phyloP scores from a whole-genome alignment of 371 early-diverging fungal species.

The Funneliformis caledonium region DNA sequence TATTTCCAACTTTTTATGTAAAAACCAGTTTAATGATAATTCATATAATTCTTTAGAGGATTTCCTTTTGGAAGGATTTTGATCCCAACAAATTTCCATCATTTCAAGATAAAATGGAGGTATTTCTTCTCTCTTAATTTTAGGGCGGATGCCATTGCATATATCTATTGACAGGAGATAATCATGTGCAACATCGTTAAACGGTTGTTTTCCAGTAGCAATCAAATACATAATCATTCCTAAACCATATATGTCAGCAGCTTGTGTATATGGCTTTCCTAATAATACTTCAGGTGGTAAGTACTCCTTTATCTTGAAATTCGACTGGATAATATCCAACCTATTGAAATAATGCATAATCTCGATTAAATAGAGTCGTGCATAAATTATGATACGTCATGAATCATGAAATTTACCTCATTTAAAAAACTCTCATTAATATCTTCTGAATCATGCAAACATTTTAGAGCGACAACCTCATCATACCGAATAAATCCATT shows the following conservation, averaged over 20 bases:
- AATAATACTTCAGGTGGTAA: slow-evolving; percentile 29
- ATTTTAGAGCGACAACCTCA: background rate
- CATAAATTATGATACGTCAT: background rate
- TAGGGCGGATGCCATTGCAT: slow-evolving; percentile 20
- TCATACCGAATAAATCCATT: background rate
- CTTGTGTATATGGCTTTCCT: background rate
- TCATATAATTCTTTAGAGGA: too few species aligned
- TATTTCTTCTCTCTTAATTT: background rate
- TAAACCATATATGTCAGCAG: slow-evolving; percentile 27
- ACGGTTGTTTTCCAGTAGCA: background rate
- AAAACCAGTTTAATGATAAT: too few species aligned
- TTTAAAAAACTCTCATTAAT: background rate
- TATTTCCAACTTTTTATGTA: too few species aligned
- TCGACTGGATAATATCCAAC: background rate
- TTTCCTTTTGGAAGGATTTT: background rate
- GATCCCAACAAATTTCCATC: slow-evolving; percentile 23
- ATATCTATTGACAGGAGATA: slow-evolving; percentile 10
- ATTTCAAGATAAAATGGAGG: background rate
- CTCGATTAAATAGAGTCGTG: background rate
- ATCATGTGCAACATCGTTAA: slow-evolving; percentile 22
- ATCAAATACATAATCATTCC: slow-evolving; percentile 33
- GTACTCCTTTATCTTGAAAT: background rate
- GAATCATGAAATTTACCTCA: background rate
- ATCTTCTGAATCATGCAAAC: background rate
- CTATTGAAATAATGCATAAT: background rate